Evolutionary conservation across 2,329 filamentous ascomycete species (phyloP).

Genomic region (Scedosporium boydii): DNA sequence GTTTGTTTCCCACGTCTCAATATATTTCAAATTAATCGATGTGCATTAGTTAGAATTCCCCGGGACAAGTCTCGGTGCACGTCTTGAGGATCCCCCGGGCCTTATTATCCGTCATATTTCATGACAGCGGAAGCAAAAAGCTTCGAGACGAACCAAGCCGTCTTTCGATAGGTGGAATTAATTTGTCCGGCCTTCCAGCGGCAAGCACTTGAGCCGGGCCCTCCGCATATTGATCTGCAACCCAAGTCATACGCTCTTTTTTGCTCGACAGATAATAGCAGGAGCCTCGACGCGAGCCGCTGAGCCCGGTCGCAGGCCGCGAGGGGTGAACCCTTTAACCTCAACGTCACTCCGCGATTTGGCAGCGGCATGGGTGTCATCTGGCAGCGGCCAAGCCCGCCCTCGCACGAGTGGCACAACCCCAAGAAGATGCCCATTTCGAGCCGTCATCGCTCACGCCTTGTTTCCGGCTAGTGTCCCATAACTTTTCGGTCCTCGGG

Average conservation of each 20-base stretch:
- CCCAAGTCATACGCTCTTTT: not conserved
- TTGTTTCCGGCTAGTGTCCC: not conserved
- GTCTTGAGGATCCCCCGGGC: not conserved
- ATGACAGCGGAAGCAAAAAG: slow-evolving; percentile 6
- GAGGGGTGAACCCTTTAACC: not conserved
- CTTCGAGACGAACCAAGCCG: not conserved
- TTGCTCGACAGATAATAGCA: not conserved
- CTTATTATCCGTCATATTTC: slow-evolving; percentile 2
- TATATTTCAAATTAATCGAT: slow-evolving; percentile 2
- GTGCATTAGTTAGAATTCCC: slow-evolving; percentile 1
- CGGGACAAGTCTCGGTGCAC: slow-evolving; percentile 2
- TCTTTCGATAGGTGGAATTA: not conserved
- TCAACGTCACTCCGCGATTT: not conserved
- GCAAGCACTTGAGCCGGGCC: slow-evolving; percentile 5
- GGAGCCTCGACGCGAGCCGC: slow-evolving; percentile 3
- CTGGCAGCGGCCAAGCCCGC: not conserved
- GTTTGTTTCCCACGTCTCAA: not conserved
- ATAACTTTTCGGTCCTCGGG: not conserved
- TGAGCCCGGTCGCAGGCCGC: not conserved
- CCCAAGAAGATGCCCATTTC: not conserved
- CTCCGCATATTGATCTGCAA: not conserved
- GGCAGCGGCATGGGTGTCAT: slow-evolving; percentile 2
- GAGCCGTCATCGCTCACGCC: not conserved
- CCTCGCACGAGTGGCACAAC: not conserved
- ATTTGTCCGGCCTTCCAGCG: not conserved